Evolutionary conservation across 2,329 filamentous ascomycete genomes (phyloP).

Genomic region (Aureobasidium zeae): DNA sequence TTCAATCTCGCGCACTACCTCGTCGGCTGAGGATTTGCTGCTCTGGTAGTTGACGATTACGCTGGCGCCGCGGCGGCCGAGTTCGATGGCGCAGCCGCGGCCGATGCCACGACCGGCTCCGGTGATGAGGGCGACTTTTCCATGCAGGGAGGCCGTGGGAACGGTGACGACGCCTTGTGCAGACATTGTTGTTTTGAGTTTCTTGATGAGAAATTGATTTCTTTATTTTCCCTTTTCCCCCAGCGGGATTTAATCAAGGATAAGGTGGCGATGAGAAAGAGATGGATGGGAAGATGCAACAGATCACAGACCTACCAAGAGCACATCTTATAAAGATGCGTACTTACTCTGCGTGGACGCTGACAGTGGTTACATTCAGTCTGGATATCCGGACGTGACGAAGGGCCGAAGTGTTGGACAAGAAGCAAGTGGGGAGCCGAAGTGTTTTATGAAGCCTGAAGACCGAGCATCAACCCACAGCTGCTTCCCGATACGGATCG

Average conservation of each 20-base stretch:
- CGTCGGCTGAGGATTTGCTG: constrained; percentile 41
- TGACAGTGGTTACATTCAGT: constrained; percentile 5
- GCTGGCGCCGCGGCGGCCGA: constrained; percentile 54
- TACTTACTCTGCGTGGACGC: no score
- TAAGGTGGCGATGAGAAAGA: constrained; percentile 3
- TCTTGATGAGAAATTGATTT: no score
- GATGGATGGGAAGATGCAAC: not conserved
- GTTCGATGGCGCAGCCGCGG: constrained; percentile 56
- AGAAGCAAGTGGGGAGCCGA: constrained; percentile 14
- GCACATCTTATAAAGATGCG: no score
- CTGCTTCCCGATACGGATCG: constrained; percentile 13
- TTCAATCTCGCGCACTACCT: constrained; percentile 40
- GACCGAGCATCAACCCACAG: no score
- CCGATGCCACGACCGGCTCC: constrained; percentile 59
- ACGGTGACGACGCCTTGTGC: constrained; percentile 29
- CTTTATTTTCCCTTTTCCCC: no score
- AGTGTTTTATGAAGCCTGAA: constrained; percentile 1
- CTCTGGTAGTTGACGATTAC: constrained; percentile 59
- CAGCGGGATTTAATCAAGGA: no score
- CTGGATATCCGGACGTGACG: constrained; percentile 1
- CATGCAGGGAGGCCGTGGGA: constrained; percentile 41
- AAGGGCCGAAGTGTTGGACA: constrained; percentile 13
- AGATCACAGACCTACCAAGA: not conserved
- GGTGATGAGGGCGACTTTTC: constrained; percentile 53
- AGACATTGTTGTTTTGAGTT: constrained; percentile 14